Evolutionary conservation across 768 basidiomycete genomes (phyloP).

Genomic region (Russula brevipes): DNA sequence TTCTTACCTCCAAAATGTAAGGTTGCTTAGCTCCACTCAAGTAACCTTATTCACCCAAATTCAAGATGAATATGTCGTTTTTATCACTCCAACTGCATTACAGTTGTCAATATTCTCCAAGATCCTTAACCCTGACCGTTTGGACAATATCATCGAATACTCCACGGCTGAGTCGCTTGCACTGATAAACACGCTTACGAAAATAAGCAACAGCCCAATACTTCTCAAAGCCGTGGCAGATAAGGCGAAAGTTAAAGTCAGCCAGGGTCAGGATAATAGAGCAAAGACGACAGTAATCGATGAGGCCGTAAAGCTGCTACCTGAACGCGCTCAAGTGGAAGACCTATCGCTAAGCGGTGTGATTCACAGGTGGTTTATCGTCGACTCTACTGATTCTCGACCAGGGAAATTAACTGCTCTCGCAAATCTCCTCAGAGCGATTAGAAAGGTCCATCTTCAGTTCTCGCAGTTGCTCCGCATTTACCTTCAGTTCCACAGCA

Average conservation of each 20-base stretch:
- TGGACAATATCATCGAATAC: slow-evolving; percentile 63
- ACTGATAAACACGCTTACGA: slow-evolving; percentile 73
- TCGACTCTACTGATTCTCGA: slow-evolving; percentile 16
- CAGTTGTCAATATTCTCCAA: slow-evolving; percentile 75
- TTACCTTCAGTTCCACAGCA: slow-evolving; percentile 35
- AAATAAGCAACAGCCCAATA: slow-evolving; percentile 91
- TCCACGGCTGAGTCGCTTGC: slow-evolving; percentile 75
- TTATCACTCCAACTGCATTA: slow-evolving; percentile 79
- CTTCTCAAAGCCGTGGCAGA: slow-evolving; percentile 76
- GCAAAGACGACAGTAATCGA: slow-evolving; percentile 47
- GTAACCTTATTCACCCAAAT: not conserved
- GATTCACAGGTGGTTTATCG: not conserved
- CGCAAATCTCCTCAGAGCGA: slow-evolving; percentile 52
- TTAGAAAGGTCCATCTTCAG: slow-evolving; percentile 47
- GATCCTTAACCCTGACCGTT: slow-evolving; percentile 65
- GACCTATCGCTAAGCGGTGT: slow-evolving; percentile 79
- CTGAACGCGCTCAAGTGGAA: slow-evolving; percentile 52
- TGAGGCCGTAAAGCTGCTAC: slow-evolving; percentile 60
- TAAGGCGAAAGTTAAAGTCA: slow-evolving; percentile 43
- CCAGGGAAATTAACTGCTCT: slow-evolving; percentile 73
- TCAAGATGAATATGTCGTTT: slow-evolving; percentile 97
- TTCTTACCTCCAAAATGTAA: slow-evolving; percentile 89
- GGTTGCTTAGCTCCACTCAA: slow-evolving; percentile 27
- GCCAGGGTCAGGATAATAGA: slow-evolving; percentile 33
- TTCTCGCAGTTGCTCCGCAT: not conserved